Percentiles rank a stretch among this genome's conserved stretches.
Evolutionary conservation across 495 filamentous ascomycete genomes (phyloP).

Genomic region (Trichoderma erinaceum): DNA sequence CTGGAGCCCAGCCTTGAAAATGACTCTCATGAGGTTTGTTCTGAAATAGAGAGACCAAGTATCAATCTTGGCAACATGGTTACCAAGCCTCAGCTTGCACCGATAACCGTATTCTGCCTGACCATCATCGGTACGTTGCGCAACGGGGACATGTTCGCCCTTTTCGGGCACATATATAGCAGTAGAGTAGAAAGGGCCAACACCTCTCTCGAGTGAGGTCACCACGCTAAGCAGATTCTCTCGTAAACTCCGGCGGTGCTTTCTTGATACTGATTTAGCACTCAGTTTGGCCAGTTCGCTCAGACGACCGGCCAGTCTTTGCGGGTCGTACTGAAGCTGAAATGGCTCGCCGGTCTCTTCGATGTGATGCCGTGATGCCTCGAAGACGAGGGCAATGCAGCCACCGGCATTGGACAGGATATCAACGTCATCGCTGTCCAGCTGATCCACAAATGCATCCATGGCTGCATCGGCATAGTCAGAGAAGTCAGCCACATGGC

Average conservation of each 20-base stretch:
- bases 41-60: slow-evolving; percentile 9
- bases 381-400: slow-evolving; percentile 18
- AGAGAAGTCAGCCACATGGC: slow-evolving; percentile 74
- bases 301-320: slow-evolving; percentile 53
- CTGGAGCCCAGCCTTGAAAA: slow-evolving; percentile 8
- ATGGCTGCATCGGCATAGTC: slow-evolving; percentile 66
- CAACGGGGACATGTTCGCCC: slow-evolving; percentile 3
- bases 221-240: slow-evolving; percentile 75
- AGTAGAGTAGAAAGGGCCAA: slow-evolving; percentile 43
- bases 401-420: slow-evolving; percentile 79
- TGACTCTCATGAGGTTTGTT: neutral
- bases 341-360: slow-evolving; percentile 51
- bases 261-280: slow-evolving; percentile 68
- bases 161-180: slow-evolving; percentile 19
- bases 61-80: slow-evolving; percentile 3
- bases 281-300: slow-evolving; percentile 51
- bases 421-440: slow-evolving; percentile 64
- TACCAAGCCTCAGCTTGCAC: slow-evolving; percentile 1
- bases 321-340: slow-evolving; percentile 42
- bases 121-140: neutral
- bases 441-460: slow-evolving; percentile 84
- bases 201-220: slow-evolving; percentile 68
- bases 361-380: slow-evolving; percentile 49
- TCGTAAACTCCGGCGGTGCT: slow-evolving; percentile 71
- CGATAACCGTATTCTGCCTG: slow-evolving; percentile 10